These are phyloP conservation scores for Boletus insuetus DNA, from an alignment of 768 basidiomycete species.

Conservation along the genomic window DNA sequence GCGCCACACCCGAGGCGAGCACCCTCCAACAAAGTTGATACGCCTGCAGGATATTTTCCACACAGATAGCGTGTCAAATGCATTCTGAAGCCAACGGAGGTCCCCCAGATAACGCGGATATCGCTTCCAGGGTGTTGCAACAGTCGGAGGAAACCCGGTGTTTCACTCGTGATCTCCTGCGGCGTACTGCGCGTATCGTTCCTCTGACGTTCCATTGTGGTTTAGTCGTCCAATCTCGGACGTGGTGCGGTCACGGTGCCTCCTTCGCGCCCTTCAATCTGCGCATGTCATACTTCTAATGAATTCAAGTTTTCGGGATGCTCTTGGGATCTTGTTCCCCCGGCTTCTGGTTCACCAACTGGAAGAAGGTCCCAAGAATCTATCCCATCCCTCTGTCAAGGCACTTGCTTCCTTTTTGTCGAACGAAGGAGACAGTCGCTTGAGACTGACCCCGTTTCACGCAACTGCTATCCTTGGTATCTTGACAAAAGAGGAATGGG, in stretches of 20 bases:
- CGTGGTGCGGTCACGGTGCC: conserved; percentile 35
- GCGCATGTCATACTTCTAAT: conserved; percentile 26
- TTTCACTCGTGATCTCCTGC: conserved; percentile 49
- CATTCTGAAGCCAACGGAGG: conserved; percentile 28
- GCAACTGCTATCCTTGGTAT: conserved; percentile 36
- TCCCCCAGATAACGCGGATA: conserved; percentile 36
- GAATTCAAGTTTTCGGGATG: conserved; percentile 24
- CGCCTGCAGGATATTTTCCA: conserved; percentile 28
- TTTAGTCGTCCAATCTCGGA: conserved; percentile 36
- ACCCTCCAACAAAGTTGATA: conserved; percentile 31
- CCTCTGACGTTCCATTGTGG: conserved; percentile 43
- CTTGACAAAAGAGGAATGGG: conserved; percentile 40
- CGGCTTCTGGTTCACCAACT: conserved; percentile 38
- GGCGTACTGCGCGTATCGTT: conserved; percentile 39
- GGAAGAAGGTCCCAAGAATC: conserved; percentile 36
- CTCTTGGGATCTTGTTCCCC: conserved; percentile 31
- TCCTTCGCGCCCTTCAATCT: conserved; percentile 41
- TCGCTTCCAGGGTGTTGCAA: conserved; percentile 41
- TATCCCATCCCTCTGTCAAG: conserved; percentile 12
- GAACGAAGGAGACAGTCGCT: conserved; percentile 24
- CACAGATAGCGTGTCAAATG: neutral
- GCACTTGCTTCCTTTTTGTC: conserved; percentile 23
- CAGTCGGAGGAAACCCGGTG: conserved; percentile 45
- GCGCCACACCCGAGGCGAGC: conserved; percentile 35
- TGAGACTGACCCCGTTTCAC: conserved; percentile 32